Evolutionary conservation across 108 stramenopile species (phyloP).

Genomic region (Mediolabrus comicus): DNA sequence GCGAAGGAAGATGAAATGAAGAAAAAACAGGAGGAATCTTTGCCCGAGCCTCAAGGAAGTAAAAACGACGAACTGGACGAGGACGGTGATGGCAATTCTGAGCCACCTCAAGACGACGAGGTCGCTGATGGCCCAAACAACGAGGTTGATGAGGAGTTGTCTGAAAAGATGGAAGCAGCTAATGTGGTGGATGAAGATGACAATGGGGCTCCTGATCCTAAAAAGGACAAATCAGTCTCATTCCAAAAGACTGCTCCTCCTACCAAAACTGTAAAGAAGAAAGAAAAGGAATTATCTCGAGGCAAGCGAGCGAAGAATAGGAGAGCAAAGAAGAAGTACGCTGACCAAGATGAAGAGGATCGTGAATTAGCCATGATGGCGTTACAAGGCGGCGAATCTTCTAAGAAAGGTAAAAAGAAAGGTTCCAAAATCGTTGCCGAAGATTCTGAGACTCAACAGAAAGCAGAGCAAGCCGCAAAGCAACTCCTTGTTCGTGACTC

Average conservation of each 20-base stretch:
- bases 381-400: slow-evolving; percentile 81
- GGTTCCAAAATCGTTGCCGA: slow-evolving; percentile 19
- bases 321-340: slow-evolving; percentile 79
- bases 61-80: background rate
- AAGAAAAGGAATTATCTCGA: slow-evolving; percentile 77
- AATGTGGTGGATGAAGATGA: background rate
- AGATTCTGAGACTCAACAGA: slow-evolving; percentile 54
- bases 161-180: background rate
- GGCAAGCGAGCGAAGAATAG: slow-evolving; percentile 75
- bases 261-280: slow-evolving; percentile 29
- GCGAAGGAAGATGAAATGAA: slow-evolving; percentile 10
- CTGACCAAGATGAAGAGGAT: slow-evolving; percentile 98
- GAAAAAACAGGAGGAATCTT: slow-evolving; percentile 6
- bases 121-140: background rate
- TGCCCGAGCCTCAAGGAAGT: background rate
- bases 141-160: background rate
- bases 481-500: slow-evolving; percentile 71
- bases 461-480: slow-evolving; percentile 70
- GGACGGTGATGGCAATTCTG: background rate
- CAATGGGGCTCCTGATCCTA: background rate
- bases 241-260: slow-evolving; percentile 7
- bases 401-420: slow-evolving; percentile 53
- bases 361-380: slow-evolving; percentile 87
- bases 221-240: slow-evolving; percentile 7
- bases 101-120: background rate